Base-by-base conservation (phyloP, 1,284 basidiomycete species). In the Tilletia caries region DNA sequence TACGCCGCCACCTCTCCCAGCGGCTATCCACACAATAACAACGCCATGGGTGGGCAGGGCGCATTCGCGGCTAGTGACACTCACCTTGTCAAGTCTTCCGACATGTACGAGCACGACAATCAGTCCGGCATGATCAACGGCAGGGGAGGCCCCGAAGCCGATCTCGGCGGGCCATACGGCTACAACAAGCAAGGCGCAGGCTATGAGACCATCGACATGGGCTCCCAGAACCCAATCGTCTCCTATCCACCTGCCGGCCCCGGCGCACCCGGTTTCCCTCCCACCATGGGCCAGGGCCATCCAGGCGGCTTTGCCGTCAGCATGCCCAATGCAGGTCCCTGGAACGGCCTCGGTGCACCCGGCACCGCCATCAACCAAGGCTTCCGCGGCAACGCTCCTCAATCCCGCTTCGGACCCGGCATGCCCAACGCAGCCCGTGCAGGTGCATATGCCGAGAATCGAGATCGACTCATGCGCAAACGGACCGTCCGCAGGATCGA, bases 401-500 rank as follows among this genome's bases (percentile, higher is more conserved):
- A 33, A 8, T 12, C 58, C 32, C 58, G 58, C 32, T 62, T 62
- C 58, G 58, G 58, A 29, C 29, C 58, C 18, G 58, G 58, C 10
- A 62, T 62, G 58, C 58, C 58, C 15, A 29, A 29, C 29, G 58
- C 29, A 34, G 2, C 58, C 29, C 27, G 18, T 29, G 34, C 27
- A n/a, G 68, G 65, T 4, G 69, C 25, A 4, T 69, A 71, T 27
- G 33, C 70, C 2, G 46, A 70, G 48, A 69, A 58, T 27, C 44
- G 64, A 15, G 68, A 69, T 34, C 62, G 70, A 5, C 27, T 72
- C 13, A 43, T 71, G 66, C 54, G 70, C n/a, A 52, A 60, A 37
- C 43, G 70, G 29, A 68, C 71, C 34, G 70, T 73, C 12, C 68
- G 68, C 41, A 46, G 62, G 27, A 60, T 73, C 48, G 71, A 67